Evolutionary conservation across 257 asterid genomes (phyloP), one percentile per base, ranked within the genome.

Genomic region (Capsicum baccatum): DNA sequence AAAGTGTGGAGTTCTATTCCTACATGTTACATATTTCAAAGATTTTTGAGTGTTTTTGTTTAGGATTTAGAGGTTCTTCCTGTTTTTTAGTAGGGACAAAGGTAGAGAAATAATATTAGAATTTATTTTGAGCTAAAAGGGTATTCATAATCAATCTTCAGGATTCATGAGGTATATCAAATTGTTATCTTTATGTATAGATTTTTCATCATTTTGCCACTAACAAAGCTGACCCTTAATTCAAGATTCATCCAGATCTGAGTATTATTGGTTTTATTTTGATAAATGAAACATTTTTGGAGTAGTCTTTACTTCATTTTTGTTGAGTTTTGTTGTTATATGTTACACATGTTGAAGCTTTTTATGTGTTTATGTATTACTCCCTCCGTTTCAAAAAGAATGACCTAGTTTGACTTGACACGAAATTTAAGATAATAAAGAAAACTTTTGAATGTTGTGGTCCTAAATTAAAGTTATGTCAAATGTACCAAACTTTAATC

Each of bases 231-330:
- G 14, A 73, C 7, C 21, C 47, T 12, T 48, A 11, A 73, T 47
- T 73, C 59, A 73, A 73, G 80, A 48, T 73, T 74, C 17, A 26
- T 19, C 5, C 73, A 85, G 87, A 88, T 88, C 90, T 83, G 60
- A 81, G 37, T 11, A 39, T 62, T 54, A 55, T 33, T 88, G 2
- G 39, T 16, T 71, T 9, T 47, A n/a, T 17, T n/a, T 47, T 71
- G 79, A 12, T 60, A 55, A 70, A 69, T 68, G 37, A 26, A 9
- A 54, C 37, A 47, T 83, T 85, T 83, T 42, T 37, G 5, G 26
- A 56, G 19, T 54, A 79, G 64, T 85, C 62, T 79, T 87, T 85
- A 44, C 85, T 42, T 42, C 58, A 26, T 19, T 7, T 80, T 59
- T 80, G 70, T 80, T 44, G 71, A 10, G 66, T 79, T 79, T 0